Conservation (phyloP, 176 grass and related monocot species). For the Lolium rigidum region DNA sequence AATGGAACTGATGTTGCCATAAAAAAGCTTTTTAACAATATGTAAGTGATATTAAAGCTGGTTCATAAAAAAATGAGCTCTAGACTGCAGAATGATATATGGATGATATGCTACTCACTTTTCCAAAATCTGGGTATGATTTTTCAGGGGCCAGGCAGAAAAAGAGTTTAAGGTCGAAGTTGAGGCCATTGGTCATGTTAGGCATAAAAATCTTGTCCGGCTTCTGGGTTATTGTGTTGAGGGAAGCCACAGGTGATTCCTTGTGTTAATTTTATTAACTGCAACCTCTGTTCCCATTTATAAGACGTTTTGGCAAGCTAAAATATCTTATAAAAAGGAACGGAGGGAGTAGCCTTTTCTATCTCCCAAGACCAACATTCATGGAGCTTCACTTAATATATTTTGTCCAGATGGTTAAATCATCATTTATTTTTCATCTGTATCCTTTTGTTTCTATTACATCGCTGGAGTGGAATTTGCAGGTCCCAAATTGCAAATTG, state of each 20-base stretch:
- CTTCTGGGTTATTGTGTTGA: constrained; percentile 69
- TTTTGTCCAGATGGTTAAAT: not conserved
- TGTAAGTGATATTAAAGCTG: constrained; percentile 47
- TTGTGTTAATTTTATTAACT: constrained; percentile 11
- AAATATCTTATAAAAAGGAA: too few species aligned
- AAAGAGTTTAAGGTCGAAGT: constrained; percentile 80
- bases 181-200: constrained; percentile 80
- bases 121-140: constrained; percentile 15
- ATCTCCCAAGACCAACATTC: not conserved
- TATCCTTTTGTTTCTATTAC: constrained; percentile 19
- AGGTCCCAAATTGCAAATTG: not conserved
- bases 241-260: constrained; percentile 62
- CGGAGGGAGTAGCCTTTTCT: too few species aligned
- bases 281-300: too few species aligned
- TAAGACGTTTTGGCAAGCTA: too few species aligned
- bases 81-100: not conserved
- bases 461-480: not conserved
- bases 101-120: constrained; percentile 12
- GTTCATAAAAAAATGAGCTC: not conserved
- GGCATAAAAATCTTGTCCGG: constrained; percentile 79
- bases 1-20: constrained; percentile 70
- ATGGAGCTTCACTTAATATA: not conserved
- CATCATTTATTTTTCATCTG: constrained; percentile 2
- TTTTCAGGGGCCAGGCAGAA: constrained; percentile 72
- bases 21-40: constrained; percentile 76